phyloP scores from a whole-genome alignment of 2,329 filamentous ascomycete genomes.

The Mollisiaceae sp. region DNA sequence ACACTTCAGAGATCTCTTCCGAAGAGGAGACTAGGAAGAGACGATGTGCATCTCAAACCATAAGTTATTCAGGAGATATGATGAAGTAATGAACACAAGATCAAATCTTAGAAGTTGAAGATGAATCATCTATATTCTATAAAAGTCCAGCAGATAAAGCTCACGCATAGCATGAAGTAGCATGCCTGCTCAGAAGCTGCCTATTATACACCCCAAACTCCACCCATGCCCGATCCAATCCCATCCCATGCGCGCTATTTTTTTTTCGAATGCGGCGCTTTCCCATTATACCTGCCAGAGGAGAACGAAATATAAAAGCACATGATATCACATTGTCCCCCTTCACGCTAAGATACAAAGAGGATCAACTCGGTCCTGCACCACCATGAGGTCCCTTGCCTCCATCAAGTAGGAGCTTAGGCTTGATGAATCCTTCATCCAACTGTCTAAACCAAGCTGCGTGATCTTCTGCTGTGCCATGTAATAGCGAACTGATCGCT shows the following conservation, averaged over 20 bases:
- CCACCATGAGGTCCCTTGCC: conserved; percentile 41
- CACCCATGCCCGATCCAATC: conserved; percentile 4
- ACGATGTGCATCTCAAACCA: background rate
- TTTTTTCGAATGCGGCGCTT: background rate
- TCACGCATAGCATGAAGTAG: no score
- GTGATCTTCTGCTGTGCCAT: conserved; percentile 80
- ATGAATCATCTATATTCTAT: conserved; percentile 1
- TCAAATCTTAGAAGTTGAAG: background rate
- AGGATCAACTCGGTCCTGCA: conserved; percentile 9
- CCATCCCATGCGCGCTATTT: background rate
- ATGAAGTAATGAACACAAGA: background rate
- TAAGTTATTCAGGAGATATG: background rate
- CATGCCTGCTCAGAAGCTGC: background rate
- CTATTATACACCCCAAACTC: conserved; percentile 13
- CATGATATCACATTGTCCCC: background rate
- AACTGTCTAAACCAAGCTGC: conserved; percentile 88
- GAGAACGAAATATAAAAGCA: background rate
- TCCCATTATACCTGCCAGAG: background rate
- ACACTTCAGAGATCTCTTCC: background rate
- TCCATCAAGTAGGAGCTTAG: conserved; percentile 82
- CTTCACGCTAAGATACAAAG: background rate
- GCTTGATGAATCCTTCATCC: conserved; percentile 96
- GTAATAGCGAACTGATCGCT: conserved; percentile 81
- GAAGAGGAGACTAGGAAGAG: background rate
- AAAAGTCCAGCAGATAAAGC: background rate